Evolutionary conservation across 805 yeast species (phyloP), one percentile per base, ranked within the genome.

Genomic region (Lipomyces lipofer): DNA sequence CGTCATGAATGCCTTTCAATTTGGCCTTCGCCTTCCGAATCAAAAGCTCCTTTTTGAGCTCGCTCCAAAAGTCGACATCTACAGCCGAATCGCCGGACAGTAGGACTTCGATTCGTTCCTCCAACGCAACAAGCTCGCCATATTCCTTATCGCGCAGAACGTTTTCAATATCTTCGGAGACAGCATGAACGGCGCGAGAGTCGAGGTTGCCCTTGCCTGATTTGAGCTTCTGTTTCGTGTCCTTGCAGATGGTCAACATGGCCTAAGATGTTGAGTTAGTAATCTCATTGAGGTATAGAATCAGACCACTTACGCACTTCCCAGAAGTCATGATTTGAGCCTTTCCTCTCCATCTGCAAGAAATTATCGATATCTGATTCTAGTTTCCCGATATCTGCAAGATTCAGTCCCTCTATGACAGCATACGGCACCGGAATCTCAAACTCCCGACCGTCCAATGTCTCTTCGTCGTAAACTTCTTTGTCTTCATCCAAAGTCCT

Each of bases 21-120:
- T 53, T 49, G 5, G 55, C 49, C 27, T 43, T 42, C 3, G 67
- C 60, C 35, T 62, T 68, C 19, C 64, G 55, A 9, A 51, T 47
- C 17, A 46, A 15, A 24, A 68, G 43, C 38, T 66, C 66, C 27
- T 59, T 55, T 22, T 60, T 44, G 43, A 68, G 38, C 22, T 54
- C 63, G 12, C 48, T 47, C 72, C 72, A 68, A 47, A 68, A 68
- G 36, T 64, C 69, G 5, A 57, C 55, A 40, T 68, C 70, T 8
- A 65, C 48, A 0, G 54, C 52, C 3, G 52, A 56, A 27, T 58
- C 57, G 13, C 54, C 43, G 7, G 36, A 10, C 35, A 68, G 52
- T 43, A 62, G 59, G 5, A 17, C n/a, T 33, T 59, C 47, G 17
- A 67, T 60, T 15, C 57, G 42, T 5, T 29, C 19, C 50, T 67